Conservation (phyloP, 805 yeast species). For the Komagataella phaffii region DNA sequence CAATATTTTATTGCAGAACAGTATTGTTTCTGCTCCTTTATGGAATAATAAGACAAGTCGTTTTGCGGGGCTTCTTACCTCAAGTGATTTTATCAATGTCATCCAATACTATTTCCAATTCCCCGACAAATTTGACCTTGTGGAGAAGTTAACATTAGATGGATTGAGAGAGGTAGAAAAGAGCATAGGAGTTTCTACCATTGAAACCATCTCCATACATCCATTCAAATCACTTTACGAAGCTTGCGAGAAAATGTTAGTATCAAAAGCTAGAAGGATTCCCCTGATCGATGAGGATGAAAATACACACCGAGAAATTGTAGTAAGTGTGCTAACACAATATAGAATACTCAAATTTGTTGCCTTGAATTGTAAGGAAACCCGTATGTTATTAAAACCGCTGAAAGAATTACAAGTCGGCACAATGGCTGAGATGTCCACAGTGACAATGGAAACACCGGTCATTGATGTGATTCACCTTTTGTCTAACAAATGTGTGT, state of each 20-base stretch:
- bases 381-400: slow-evolving; percentile 69
- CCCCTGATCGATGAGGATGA: slow-evolving; percentile 93
- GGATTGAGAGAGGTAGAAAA: slow-evolving; percentile 80
- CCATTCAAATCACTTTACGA: slow-evolving; percentile 85
- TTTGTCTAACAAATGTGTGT: slow-evolving; percentile 66
- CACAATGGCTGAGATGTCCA: slow-evolving; percentile 40
- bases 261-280: slow-evolving; percentile 80
- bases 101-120: slow-evolving; percentile 85
- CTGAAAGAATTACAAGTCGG: slow-evolving; percentile 59
- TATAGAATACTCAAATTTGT: slow-evolving; percentile 92
- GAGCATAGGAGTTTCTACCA: slow-evolving; percentile 73
- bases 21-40: slow-evolving; percentile 90
- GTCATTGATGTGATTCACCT: slow-evolving; percentile 86
- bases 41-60: slow-evolving; percentile 87
- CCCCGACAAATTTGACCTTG: slow-evolving; percentile 79
- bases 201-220: slow-evolving; percentile 79
- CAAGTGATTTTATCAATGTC: slow-evolving; percentile 87
- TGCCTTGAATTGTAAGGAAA: slow-evolving; percentile 91
- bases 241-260: slow-evolving; percentile 86
- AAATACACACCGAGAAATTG: slow-evolving; percentile 84
- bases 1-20: slow-evolving; percentile 81
- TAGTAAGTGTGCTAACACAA: slow-evolving; percentile 90
- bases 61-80: slow-evolving; percentile 89
- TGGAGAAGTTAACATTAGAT: slow-evolving; percentile 73
- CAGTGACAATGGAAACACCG: slow-evolving; percentile 83